phyloP scores from a whole-genome alignment of 495 filamentous ascomycete genomes.

The Terfezia boudieri region DNA sequence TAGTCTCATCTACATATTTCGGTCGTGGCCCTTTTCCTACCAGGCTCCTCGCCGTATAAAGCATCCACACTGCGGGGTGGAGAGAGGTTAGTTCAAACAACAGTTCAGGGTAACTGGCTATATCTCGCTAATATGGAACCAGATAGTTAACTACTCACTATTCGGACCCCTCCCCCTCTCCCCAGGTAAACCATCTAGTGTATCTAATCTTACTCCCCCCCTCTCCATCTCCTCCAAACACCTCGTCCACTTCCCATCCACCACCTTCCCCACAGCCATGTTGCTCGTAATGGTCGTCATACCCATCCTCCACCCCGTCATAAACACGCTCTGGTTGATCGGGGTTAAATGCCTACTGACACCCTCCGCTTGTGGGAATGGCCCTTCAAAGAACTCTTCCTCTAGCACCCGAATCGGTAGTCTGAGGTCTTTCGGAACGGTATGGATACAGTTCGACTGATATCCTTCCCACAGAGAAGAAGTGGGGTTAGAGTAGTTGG shows the following conservation, averaged over 20 bases:
- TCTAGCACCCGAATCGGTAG: not conserved
- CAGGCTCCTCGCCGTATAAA: slow-evolving; percentile 40
- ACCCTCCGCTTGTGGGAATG: slow-evolving; percentile 2
- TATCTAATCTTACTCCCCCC: not conserved
- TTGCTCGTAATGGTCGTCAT: slow-evolving; percentile 46
- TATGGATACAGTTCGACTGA: slow-evolving; percentile 14
- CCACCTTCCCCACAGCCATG: slow-evolving; percentile 37
- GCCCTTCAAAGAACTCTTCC: slow-evolving; percentile 1
- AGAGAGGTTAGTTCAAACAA: too few species aligned
- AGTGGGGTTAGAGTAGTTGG: not conserved
- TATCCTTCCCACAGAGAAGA: slow-evolving; percentile 9
- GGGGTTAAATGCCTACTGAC: slow-evolving; percentile 29
- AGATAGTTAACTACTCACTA: not conserved
- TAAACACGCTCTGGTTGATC: slow-evolving; percentile 45
- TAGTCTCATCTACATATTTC: too few species aligned
- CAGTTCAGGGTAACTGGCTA: too few species aligned
- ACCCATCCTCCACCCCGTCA: slow-evolving; percentile 40
- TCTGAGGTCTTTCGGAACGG: slow-evolving; percentile 9
- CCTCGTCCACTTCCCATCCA: slow-evolving; percentile 25
- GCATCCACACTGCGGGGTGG: slow-evolving; percentile 14
- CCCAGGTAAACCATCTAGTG: slow-evolving; percentile 13
- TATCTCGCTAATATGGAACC: slow-evolving; percentile 21
- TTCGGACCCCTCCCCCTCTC: slow-evolving; percentile 30
- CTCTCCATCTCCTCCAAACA: not conserved
- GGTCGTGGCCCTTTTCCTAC: slow-evolving; percentile 31